Conservation (phyloP, 2,329 filamentous ascomycete genomes). For the Phialophora tarda region DNA sequence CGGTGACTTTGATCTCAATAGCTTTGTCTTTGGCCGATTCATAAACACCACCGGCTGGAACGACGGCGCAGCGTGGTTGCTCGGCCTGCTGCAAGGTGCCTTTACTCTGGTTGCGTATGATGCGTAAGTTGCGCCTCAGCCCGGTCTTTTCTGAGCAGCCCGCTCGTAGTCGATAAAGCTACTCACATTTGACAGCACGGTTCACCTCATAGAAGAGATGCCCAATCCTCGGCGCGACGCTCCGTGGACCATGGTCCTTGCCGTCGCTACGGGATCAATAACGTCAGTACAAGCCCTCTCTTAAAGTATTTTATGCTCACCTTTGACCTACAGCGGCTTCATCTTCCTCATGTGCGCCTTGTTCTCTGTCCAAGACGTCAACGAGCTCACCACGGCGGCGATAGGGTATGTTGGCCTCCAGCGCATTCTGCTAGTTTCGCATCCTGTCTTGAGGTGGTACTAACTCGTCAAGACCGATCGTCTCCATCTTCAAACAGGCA, state of each 20-base stretch:
- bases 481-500: conserved; percentile 61
- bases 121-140: conserved; percentile 30
- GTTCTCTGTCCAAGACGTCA: conserved; percentile 30
- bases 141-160: too few species aligned
- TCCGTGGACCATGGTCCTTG: conserved; percentile 69
- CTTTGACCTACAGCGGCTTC: conserved; percentile 47
- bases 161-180: too few species aligned
- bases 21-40: conserved; percentile 62
- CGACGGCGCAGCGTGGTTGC: conserved; percentile 61
- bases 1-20: conserved; percentile 13
- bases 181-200: conserved; percentile 34
- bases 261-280: conserved; percentile 65
- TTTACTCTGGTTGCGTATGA: conserved; percentile 48
- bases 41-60: conserved; percentile 73
- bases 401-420: too few species aligned
- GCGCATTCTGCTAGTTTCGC: too few species aligned
- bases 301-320: conserved; percentile 54
- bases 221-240: conserved; percentile 58
- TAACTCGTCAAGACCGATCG: too few species aligned
- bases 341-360: conserved; percentile 68
- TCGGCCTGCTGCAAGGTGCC: conserved; percentile 56
- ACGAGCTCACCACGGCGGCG: too few species aligned
- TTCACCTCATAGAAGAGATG: conserved; percentile 61
- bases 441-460: too few species aligned
- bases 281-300: conserved; percentile 45